Base-by-base conservation (phyloP, 768 basidiomycete species). In the Boletus sp. region DNA sequence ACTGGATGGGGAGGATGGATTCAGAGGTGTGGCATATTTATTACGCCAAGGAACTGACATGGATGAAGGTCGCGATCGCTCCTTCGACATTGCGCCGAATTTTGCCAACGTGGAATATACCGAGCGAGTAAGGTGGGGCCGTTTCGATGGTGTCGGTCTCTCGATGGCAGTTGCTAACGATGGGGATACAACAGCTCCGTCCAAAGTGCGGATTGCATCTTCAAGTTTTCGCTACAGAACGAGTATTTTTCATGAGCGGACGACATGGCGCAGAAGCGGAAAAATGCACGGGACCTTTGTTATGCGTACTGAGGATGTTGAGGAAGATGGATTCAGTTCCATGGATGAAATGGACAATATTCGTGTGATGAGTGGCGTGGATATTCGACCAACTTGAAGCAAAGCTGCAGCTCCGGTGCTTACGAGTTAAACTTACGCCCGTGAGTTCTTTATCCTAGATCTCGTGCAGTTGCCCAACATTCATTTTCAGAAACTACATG, bases 31-130 rank as follows among this genome's bases (percentile, higher is more conserved):
- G 1, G 15, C n/a, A 54, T 29, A 50, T 18, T 29, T 11, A 48
- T 37, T 47, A 39, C 10, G 20, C 17, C 17, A 45, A 40, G 17
- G 35, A 41, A 55, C 69, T 65, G 17, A 67, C 63, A 52, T 50
- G 45, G 50, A 58, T 29, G 68, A 71, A 68, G 75, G 67, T 47
- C 66, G 73, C 10, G 76, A 51, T n/a, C 37, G 60, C 55, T 80
- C 78, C 64, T 79, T 85, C 12, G 79, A 72, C 64, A 78, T 83
- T 41, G 88, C 81, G 5, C 87, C 87, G 67, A 92, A 90, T 73
- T 90, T 92, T 45, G 87, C 80, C 44, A 93, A 77, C 3, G 88
- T 88, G 2, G 90, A 85, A 69, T 92, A 93, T 3, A 93, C 67
- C 1, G 89, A 86, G 14, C 78, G 83, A 7, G 80, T 76, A 54